phyloP scores from a whole-genome alignment of 2,329 filamentous ascomycete genomes.

The Diaporthe citriasiana region DNA sequence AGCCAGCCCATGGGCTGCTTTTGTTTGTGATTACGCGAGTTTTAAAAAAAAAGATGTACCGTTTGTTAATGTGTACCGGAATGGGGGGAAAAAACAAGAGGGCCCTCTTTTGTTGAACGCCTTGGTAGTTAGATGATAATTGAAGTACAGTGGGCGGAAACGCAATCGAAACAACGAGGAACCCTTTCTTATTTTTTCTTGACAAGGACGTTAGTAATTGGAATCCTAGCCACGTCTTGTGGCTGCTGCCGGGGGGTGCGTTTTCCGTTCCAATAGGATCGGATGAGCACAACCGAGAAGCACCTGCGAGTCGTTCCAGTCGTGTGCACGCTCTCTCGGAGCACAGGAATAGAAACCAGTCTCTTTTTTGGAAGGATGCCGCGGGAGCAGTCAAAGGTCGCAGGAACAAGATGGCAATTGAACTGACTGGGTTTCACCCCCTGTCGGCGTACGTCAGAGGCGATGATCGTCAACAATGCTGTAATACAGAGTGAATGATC shows the following conservation, averaged over 20 bases:
- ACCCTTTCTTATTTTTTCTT: background rate
- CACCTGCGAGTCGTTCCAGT: background rate
- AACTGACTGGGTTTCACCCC: background rate
- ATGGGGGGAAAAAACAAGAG: background rate
- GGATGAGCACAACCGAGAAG: too few species aligned
- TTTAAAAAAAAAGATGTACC: background rate
- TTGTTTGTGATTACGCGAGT: constrained; percentile 1
- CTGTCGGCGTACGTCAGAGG: constrained; percentile 16
- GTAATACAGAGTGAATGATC: constrained; percentile 3
- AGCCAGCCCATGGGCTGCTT: background rate
- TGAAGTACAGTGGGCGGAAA: background rate
- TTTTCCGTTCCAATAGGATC: background rate
- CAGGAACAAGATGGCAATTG: background rate
- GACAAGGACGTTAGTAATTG: background rate
- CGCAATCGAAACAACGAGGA: background rate
- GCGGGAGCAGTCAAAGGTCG: background rate
- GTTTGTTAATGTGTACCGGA: background rate
- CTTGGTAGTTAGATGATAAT: too few species aligned
- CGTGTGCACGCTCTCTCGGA: background rate
- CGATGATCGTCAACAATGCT: background rate
- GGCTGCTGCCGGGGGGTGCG: background rate
- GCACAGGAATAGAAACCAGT: background rate
- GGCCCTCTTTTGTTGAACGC: background rate
- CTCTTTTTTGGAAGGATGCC: background rate
- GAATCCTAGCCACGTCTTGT: background rate